Evolutionary conservation across 305 asterid species (phyloP).

Genomic region (Fraxinus velutina): DNA sequence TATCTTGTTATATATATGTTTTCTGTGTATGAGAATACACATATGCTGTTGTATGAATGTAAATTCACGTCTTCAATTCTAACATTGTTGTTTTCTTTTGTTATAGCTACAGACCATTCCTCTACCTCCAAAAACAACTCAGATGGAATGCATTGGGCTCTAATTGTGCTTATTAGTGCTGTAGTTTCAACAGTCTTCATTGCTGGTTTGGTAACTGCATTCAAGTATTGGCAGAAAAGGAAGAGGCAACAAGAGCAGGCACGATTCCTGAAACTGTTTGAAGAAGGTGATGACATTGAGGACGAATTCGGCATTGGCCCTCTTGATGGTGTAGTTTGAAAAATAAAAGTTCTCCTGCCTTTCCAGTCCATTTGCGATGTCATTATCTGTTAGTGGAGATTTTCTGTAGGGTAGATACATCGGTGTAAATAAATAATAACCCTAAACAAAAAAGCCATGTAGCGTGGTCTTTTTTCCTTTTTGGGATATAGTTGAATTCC

Average conservation of each 20-base stretch:
- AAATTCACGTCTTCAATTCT: neutral
- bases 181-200: constrained; percentile 27
- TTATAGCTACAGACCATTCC: constrained; percentile 39
- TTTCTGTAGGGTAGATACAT: constrained; percentile 5
- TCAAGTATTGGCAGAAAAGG: constrained; percentile 58
- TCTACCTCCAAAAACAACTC: constrained; percentile 27
- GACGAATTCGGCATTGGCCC: constrained; percentile 85
- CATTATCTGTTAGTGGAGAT: constrained; percentile 2
- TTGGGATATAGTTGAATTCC: constrained; percentile 7
- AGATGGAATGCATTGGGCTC: constrained; percentile 44
- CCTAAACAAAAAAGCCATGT: constrained; percentile 3
- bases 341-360: neutral
- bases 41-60: neutral
- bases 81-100: constrained; percentile 1
- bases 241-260: constrained; percentile 80
- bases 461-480: neutral
- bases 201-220: constrained; percentile 41
- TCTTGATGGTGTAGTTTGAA: constrained; percentile 52
- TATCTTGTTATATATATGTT: neutral
- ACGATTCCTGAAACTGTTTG: constrained; percentile 69
- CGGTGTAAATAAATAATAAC: constrained; percentile 15
- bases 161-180: constrained; percentile 31
- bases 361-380: neutral
- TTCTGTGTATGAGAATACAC: neutral
- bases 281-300: constrained; percentile 78